A percentile compares a stretch with the other conserved stretches of the same genome.
Conservation (phyloP, 176 grass and related monocot species). For the Panicum miliaceum region DNA sequence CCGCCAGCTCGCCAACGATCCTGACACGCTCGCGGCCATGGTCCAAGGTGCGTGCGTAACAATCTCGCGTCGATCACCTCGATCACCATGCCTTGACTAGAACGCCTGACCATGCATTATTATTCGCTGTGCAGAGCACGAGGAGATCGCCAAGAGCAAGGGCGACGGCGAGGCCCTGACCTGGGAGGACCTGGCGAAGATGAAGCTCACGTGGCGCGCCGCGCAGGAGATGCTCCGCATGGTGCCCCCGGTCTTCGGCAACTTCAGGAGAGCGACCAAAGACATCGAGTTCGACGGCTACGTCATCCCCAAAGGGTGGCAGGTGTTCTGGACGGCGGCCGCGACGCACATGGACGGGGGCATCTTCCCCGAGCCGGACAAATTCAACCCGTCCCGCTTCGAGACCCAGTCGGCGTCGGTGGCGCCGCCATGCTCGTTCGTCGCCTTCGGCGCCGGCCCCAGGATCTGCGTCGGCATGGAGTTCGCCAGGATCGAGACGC, state of each 20-base stretch:
- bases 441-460: conserved; percentile 50
- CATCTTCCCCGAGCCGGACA: conserved; percentile 48
- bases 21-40: conserved; percentile 36
- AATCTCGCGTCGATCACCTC: no score
- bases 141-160: conserved; percentile 45
- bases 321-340: conserved; percentile 53
- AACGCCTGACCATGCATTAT: no score
- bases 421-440: conserved; percentile 45
- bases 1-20: conserved; percentile 56
- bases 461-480: conserved; percentile 53
- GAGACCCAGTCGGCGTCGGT: not conserved
- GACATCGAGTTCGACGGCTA: conserved; percentile 53
- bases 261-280: conserved; percentile 33
- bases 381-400: conserved; percentile 57
- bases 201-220: conserved; percentile 48
- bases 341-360: conserved; percentile 50
- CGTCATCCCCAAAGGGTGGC: conserved; percentile 60
- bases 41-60: conserved; percentile 38
- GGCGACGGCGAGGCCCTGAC: conserved; percentile 37
- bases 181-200: conserved; percentile 52
- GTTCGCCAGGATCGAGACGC: conserved; percentile 63
- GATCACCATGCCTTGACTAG: not conserved
- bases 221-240: conserved; percentile 39
- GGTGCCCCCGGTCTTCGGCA: conserved; percentile 46
- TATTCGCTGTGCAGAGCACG: conserved; percentile 32